Percentiles rank a stretch among this genome's conserved stretches.
Conservation (phyloP, 306 rosid species). For the Cyclanthera cordifolia region DNA sequence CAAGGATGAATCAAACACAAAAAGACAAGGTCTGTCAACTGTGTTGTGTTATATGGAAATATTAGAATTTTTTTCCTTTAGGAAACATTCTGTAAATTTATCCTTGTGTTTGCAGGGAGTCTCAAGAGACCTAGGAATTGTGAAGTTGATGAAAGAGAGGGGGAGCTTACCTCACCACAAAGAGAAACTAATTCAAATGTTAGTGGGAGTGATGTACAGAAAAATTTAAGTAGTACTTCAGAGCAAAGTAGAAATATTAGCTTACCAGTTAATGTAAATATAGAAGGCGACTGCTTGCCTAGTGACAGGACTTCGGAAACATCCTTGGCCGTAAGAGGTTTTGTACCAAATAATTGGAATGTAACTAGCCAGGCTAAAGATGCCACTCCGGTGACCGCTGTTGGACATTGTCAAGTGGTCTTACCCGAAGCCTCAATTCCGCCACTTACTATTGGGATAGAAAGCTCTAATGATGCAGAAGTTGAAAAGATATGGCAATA, state of each 20-base stretch:
- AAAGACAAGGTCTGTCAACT: conserved; percentile 45
- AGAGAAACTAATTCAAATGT: conserved; percentile 25
- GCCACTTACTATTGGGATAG: conserved; percentile 28
- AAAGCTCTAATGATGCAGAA: conserved; percentile 32
- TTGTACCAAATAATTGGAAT: conserved; percentile 21
- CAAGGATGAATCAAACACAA: conserved; percentile 33
- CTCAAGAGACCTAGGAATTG: conserved; percentile 26
- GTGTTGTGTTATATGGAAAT: neutral
- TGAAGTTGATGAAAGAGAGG: conserved; percentile 33
- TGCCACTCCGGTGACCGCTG: conserved; percentile 25
- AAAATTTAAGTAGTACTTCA: conserved; percentile 20
- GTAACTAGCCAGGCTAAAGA: conserved; percentile 15
- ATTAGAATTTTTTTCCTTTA: conserved; percentile 10
- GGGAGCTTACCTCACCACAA: conserved; percentile 30
- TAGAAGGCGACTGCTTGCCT: neutral
- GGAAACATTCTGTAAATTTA: neutral
- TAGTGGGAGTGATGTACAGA: conserved; percentile 27
- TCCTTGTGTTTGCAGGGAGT: conserved; percentile 43
- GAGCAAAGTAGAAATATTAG: conserved; percentile 28
- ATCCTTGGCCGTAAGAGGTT: conserved; percentile 9
- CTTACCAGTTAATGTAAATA: neutral
- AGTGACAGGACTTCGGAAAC: conserved; percentile 9
- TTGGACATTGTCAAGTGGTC: conserved; percentile 28
- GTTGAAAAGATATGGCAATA: conserved; percentile 64
- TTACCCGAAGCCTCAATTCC: conserved; percentile 32